Evolutionary conservation across 1,284 basidiomycete genomes (phyloP).

Genomic region (Serendipita sp.): DNA sequence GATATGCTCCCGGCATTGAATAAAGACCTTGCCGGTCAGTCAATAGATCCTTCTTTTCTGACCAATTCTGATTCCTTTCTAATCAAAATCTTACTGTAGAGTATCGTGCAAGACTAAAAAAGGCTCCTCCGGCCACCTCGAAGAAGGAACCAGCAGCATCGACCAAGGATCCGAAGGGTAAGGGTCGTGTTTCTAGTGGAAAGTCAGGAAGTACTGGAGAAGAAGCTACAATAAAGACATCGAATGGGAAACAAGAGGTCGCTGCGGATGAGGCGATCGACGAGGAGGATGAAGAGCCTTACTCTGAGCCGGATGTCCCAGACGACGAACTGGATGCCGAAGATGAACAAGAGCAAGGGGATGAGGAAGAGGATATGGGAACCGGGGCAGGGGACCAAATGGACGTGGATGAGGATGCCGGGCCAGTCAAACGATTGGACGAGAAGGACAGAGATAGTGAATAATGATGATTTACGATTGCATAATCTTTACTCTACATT

Average conservation of each 20-base stretch:
- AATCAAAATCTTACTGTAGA: slow-evolving; percentile 6
- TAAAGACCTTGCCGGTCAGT: slow-evolving; percentile 55
- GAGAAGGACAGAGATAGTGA: neutral
- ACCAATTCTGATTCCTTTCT: neutral
- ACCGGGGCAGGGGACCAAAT: slow-evolving; percentile 13
- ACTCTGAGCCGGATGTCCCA: slow-evolving; percentile 19
- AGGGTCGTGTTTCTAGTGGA: neutral
- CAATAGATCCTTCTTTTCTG: neutral
- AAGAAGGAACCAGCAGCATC: slow-evolving; percentile 12
- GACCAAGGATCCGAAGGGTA: neutral
- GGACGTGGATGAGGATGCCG: slow-evolving; percentile 11
- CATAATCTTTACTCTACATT: neutral
- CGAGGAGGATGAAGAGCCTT: slow-evolving; percentile 20
- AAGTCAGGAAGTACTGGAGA: neutral
- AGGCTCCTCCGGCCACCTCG: slow-evolving; percentile 15
- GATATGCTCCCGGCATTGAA: slow-evolving; percentile 59
- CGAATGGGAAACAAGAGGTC: slow-evolving; percentile 8
- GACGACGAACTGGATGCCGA: slow-evolving; percentile 21
- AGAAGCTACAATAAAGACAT: neutral
- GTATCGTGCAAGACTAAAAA: slow-evolving; percentile 14
- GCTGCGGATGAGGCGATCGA: slow-evolving; percentile 18
- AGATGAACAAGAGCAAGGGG: slow-evolving; percentile 20
- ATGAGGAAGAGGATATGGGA: slow-evolving; percentile 14
- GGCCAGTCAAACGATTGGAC: neutral
- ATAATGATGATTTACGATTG: neutral